Evolutionary conservation across 768 basidiomycete genomes (phyloP).

Genomic region (Trichaptum fuscoviolaceum): DNA sequence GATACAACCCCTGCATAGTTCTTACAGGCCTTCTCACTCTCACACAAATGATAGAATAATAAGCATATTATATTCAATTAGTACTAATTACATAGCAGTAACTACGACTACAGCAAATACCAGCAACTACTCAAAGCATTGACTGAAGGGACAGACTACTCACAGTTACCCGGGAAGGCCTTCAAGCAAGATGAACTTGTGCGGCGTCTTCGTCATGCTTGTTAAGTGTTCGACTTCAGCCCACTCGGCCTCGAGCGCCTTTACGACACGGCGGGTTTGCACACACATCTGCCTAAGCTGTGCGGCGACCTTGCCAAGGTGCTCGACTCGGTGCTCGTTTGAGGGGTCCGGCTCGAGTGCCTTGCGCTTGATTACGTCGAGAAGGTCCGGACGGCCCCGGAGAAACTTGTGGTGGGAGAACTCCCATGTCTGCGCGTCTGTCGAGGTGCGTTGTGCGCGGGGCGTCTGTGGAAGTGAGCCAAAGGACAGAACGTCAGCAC

Average conservation of each 20-base stretch:
- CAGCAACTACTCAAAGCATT: constrained; percentile 10
- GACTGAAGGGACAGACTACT: constrained; percentile 22
- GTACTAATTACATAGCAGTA: too few species aligned
- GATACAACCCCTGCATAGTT: too few species aligned
- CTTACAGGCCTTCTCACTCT: too few species aligned
- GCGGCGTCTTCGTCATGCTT: constrained; percentile 51
- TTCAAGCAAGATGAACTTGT: constrained; percentile 58
- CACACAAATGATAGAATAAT: too few species aligned
- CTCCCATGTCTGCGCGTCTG: constrained; percentile 82
- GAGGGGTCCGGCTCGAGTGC: constrained; percentile 76
- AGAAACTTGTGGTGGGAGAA: constrained; percentile 86
- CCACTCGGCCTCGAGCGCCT: constrained; percentile 43
- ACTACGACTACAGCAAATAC: too few species aligned
- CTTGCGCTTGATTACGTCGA: constrained; percentile 85
- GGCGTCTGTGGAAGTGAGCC: constrained; percentile 49
- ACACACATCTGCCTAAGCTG: constrained; percentile 68
- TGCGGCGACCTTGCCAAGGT: constrained; percentile 71
- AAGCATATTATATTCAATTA: too few species aligned
- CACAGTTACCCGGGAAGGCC: constrained; percentile 49
- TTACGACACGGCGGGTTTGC: constrained; percentile 55
- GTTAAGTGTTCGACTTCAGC: constrained; percentile 59
- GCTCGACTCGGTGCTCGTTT: constrained; percentile 65
- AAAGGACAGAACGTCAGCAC: not conserved
- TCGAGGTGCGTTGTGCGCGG: constrained; percentile 74
- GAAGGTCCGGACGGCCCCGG: constrained; percentile 70